phyloP scores from a whole-genome alignment of 331 rosid genomes.

The Dryas integrifolia region DNA sequence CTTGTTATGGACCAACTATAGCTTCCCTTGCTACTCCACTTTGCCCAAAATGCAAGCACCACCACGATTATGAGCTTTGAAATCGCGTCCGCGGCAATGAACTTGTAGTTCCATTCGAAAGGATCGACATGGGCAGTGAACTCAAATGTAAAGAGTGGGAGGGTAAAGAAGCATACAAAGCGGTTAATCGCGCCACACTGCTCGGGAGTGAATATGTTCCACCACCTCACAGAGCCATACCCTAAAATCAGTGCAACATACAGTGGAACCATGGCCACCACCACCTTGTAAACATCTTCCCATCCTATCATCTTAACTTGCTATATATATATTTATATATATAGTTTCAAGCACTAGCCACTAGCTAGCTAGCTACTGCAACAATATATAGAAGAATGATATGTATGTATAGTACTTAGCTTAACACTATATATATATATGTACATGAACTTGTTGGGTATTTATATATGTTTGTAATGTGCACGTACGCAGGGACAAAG shows the following conservation, averaged over 20 bases:
- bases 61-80: slow-evolving; percentile 64
- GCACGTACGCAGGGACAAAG: slow-evolving; percentile 8
- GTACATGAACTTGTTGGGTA: slow-evolving; percentile 23
- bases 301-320: slow-evolving; percentile 61
- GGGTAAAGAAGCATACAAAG: slow-evolving; percentile 82
- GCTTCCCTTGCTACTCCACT: slow-evolving; percentile 56
- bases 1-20: slow-evolving; percentile 79
- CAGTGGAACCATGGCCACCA: slow-evolving; percentile 71
- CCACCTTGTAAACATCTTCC: slow-evolving; percentile 80
- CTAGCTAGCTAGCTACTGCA: not conserved
- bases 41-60: slow-evolving; percentile 71
- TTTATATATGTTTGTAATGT: slow-evolving; percentile 23
- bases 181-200: slow-evolving; percentile 84
- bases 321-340: not conserved
- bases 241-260: slow-evolving; percentile 76
- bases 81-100: slow-evolving; percentile 65
- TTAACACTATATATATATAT: not conserved
- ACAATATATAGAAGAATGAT: not conserved
- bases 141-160: slow-evolving; percentile 82
- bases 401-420: not conserved
- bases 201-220: slow-evolving; percentile 67
- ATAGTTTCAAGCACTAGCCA: not conserved
- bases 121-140: slow-evolving; percentile 83
- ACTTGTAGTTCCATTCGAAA: slow-evolving; percentile 60
- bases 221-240: slow-evolving; percentile 88